Evolutionary conservation across 2,329 filamentous ascomycete genomes (phyloP).

Genomic region (Alternaria gansuensis): DNA sequence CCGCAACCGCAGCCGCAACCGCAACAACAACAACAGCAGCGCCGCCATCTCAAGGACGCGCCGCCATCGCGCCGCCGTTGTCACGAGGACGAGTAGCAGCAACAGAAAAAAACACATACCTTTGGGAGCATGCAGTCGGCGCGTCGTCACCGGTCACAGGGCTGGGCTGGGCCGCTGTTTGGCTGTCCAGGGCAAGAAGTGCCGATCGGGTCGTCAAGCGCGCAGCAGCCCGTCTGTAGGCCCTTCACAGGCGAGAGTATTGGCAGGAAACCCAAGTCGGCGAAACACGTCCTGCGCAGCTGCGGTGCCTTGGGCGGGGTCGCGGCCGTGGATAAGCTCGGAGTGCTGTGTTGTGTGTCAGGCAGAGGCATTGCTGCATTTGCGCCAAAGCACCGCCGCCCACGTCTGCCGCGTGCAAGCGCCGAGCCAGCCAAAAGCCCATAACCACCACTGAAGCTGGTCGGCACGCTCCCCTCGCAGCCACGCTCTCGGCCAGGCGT

Average conservation of each 20-base stretch:
- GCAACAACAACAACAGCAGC: conserved; percentile 21
- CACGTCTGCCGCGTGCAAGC: conserved; percentile 21
- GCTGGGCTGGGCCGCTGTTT: conserved; percentile 50
- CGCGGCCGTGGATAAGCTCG: conserved; percentile 50
- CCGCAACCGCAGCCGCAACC: conserved; percentile 14
- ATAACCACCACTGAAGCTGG: conserved; percentile 11
- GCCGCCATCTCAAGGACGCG: conserved; percentile 25
- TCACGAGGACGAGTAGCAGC: conserved; percentile 15
- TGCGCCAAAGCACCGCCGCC: conserved; percentile 22
- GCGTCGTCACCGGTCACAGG: conserved; percentile 52
- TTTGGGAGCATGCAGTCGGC: conserved; percentile 50
- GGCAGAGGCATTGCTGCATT: conserved; percentile 31
- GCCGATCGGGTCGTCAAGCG: conserved; percentile 47
- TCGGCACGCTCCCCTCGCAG: not conserved
- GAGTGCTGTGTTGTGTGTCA: conserved; percentile 49
- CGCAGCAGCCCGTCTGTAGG: conserved; percentile 40
- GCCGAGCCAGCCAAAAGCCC: conserved; percentile 30
- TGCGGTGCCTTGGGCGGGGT: conserved; percentile 42
- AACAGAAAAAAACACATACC: conserved; percentile 46
- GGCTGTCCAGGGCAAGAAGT: conserved; percentile 47
- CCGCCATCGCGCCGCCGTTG: conserved; percentile 27
- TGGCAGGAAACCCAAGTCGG: conserved; percentile 45
- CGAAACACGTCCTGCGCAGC: conserved; percentile 34
- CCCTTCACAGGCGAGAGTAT: conserved; percentile 44
- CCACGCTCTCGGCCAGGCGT: conserved; percentile 7